These are phyloP conservation scores for Stephania cephalantha DNA, from an alignment of 164 flowering plant species.

Conservation along the genomic window DNA sequence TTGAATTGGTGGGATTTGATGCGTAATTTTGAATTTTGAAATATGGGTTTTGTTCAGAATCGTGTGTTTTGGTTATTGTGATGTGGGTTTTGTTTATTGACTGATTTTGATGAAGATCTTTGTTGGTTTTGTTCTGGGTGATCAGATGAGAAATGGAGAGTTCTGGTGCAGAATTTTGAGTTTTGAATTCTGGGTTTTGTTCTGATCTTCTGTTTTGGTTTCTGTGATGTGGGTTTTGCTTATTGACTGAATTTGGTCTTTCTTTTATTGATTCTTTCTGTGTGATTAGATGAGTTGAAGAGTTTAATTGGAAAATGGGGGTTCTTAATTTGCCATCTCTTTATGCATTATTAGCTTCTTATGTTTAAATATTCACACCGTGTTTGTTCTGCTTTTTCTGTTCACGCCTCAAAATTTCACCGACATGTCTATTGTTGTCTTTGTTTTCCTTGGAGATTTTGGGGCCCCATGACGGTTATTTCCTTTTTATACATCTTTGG, in stretches of 20 bases:
- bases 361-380: neutral
- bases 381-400: neutral
- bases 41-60: too few species aligned
- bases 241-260: too few species aligned
- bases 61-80: too few species aligned
- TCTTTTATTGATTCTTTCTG: too few species aligned
- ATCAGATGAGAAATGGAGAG: neutral
- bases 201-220: too few species aligned
- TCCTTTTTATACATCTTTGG: neutral
- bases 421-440: neutral
- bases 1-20: neutral
- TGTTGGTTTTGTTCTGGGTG: neutral
- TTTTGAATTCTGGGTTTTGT: too few species aligned
- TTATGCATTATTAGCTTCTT: constrained; percentile 1
- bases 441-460: too few species aligned
- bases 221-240: too few species aligned
- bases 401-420: neutral
- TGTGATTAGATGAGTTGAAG: neutral
- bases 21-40: neutral
- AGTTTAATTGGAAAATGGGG: constrained; percentile 4
- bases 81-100: neutral
- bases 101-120: neutral
- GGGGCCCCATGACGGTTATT: neutral
- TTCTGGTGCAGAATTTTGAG: neutral
- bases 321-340: neutral